phyloP scores from a whole-genome alignment of 257 asterid genomes.

The Solanum sejunctum region DNA sequence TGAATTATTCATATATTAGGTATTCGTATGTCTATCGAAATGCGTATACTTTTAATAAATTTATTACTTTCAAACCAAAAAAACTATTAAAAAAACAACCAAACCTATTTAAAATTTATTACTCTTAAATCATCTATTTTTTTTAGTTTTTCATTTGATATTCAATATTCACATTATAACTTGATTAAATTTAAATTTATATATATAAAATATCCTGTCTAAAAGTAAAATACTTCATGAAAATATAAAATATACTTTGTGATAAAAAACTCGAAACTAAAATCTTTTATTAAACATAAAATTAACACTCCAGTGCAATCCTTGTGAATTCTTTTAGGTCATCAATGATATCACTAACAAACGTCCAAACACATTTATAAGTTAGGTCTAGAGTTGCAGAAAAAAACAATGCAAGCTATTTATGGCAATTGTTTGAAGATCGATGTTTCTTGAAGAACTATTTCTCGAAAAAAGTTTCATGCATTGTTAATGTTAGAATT shows the following conservation, averaged over 20 bases:
- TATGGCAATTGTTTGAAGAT: background rate
- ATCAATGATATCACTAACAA: background rate
- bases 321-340: background rate
- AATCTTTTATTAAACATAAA: background rate
- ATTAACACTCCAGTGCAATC: background rate
- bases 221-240: background rate
- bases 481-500: background rate
- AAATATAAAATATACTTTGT: fast-evolving
- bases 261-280: fast-evolving
- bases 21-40: too few species aligned
- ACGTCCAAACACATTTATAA: background rate
- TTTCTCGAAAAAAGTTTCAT: background rate
- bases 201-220: background rate
- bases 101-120: too few species aligned
- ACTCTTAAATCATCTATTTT: background rate
- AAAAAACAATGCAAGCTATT: background rate
- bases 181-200: background rate
- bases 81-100: too few species aligned
- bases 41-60: too few species aligned
- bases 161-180: background rate
- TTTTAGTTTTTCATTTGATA: fast-evolving
- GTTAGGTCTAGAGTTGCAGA: background rate
- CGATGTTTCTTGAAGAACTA: background rate
- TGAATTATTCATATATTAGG: too few species aligned
- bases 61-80: too few species aligned